A percentile compares a stretch with the other conserved stretches of the same genome.
Conservation (phyloP, 495 filamentous ascomycete genomes). For the Parachaetomium inaequale region DNA sequence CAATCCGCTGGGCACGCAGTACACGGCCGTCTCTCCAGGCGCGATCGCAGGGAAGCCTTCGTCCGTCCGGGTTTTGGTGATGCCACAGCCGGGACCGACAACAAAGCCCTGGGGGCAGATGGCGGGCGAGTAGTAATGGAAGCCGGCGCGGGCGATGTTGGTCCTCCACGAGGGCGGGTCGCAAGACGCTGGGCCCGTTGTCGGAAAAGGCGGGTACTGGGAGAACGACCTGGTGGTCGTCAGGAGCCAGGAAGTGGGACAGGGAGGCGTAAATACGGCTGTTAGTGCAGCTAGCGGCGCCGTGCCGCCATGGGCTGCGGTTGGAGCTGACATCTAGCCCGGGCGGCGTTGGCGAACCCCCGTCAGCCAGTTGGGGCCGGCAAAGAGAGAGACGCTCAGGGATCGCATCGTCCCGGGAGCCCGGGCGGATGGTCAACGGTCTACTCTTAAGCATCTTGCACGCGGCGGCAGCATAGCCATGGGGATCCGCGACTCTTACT, state of each 20-base stretch:
- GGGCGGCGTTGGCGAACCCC: constrained; percentile 9
- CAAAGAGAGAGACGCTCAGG: not conserved
- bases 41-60: constrained; percentile 37
- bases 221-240: constrained; percentile 38
- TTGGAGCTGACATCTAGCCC: constrained; percentile 22
- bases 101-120: constrained; percentile 41
- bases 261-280: constrained; percentile 41
- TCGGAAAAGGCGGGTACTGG: constrained; percentile 40
- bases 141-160: constrained; percentile 34
- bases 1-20: constrained; percentile 39
- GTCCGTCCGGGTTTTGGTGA: constrained; percentile 25
- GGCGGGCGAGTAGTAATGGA: constrained; percentile 43
- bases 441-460: constrained; percentile 8
- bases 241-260: constrained; percentile 39
- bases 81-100: constrained; percentile 33
- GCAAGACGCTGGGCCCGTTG: constrained; percentile 33
- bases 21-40: constrained; percentile 38
- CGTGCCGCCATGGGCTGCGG: constrained; percentile 25
- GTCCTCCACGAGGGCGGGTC: constrained; percentile 37
- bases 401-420: not conserved
- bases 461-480: not conserved
- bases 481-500: not conserved
- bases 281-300: constrained; percentile 39
- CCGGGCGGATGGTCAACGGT: not conserved
- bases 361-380: constrained; percentile 14